Base-by-base conservation (phyloP, 768 basidiomycete genomes). In the Leccinum obscurum region DNA sequence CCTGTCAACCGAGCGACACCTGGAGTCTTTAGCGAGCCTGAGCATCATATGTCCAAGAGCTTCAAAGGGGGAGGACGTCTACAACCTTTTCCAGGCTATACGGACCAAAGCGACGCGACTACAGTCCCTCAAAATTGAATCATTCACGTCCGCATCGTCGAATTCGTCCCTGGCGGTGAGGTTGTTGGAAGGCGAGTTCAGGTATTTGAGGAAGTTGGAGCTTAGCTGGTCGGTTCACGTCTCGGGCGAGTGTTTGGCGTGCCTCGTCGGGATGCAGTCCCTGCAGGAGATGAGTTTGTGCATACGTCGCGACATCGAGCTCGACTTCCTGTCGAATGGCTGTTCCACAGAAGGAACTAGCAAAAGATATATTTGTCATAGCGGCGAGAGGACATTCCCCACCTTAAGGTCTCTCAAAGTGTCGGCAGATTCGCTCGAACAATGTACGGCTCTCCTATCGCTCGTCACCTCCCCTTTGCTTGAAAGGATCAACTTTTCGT, bases 361-460 rank as follows among this genome's bases (percentile, higher is more conserved):
- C 56, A 49, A 14, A 10, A 24, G 9, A 3, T 34, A 48, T 14
- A 13, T 46, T 46, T 20, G 44, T 46, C 44, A 5, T 13, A 46
- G 44, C n/a, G 20, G 15, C 48, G 53, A 58, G 52, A 64, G 48
- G 46, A 63, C 62, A 3, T 75, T 74, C 52, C 65, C 68, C 5
- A 52, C 49, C 50, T 54, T 74, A 35, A 70, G 50, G 44, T 59
- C 53, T n/a, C 41, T 75, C 52, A 74, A 66, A 35, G 56, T 74
- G 52, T 32, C 54, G 50, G 64, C 72, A 22, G 26, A 63, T 26
- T 63, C 65, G 17, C 74, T 75, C 14, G 62, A 66, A 3, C 72
- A 72, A 56, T 75, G 74, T 46, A 67, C 67, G 13, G 64, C 67
- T 6, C 62, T 74, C 17, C 3, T 73, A 3, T 62, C 68, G 34